phyloP scores from a whole-genome alignment of 208 protist species.

The Porcisia hertigi region DNA sequence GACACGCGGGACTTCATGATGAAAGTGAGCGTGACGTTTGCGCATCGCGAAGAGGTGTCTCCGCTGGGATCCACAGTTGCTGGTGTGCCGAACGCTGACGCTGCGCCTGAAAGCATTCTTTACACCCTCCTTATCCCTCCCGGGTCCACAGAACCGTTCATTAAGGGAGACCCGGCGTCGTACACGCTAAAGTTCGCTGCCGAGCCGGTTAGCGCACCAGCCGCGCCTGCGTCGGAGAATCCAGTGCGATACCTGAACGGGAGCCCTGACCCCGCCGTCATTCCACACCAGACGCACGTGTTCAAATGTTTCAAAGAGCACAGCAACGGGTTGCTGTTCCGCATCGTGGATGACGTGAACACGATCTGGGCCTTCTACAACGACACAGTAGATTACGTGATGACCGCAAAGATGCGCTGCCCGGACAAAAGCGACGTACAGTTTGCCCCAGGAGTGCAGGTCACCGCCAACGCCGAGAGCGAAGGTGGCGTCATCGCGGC shows the following conservation, averaged over 20 bases:
- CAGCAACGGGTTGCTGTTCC: constrained; percentile 83
- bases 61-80: constrained; percentile 35
- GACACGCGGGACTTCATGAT: constrained; percentile 61
- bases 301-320: constrained; percentile 75
- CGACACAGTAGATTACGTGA: constrained; percentile 73
- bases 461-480: constrained; percentile 30
- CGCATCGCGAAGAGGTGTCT: constrained; percentile 29
- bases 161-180: constrained; percentile 47
- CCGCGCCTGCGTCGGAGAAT: not conserved
- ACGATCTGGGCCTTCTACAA: constrained; percentile 86
- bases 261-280: constrained; percentile 51
- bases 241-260: constrained; percentile 53
- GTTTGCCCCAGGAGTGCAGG: constrained; percentile 38
- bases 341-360: constrained; percentile 64
- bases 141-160: constrained; percentile 52
- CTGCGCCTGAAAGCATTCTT: constrained; percentile 19
- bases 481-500: constrained; percentile 47
- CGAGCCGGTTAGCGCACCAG: constrained; percentile 31
- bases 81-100: constrained; percentile 17
- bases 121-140: constrained; percentile 57
- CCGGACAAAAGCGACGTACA: constrained; percentile 23
- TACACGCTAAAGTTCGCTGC: constrained; percentile 72
- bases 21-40: constrained; percentile 50
- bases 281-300: constrained; percentile 54
- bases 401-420: constrained; percentile 67